These are phyloP conservation scores for Fusarium tricinctum DNA, from an alignment of 2,329 filamentous ascomycete species.

Conservation along the genomic window DNA sequence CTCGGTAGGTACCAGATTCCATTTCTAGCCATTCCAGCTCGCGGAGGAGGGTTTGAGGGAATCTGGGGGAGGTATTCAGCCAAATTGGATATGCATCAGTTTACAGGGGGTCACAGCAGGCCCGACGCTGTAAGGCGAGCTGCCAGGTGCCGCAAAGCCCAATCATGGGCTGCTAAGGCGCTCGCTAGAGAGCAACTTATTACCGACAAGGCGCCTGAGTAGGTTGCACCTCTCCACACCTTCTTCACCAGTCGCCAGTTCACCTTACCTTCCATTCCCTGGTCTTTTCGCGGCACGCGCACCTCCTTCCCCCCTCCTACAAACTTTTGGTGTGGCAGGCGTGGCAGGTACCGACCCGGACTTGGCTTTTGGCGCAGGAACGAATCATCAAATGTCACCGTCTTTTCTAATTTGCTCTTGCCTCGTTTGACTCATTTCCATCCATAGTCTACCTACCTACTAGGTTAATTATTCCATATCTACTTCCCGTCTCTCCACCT, in stretches of 20 bases:
- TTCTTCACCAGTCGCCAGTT: neutral
- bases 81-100: slow-evolving; percentile 26
- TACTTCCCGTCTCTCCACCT: slow-evolving; percentile 30
- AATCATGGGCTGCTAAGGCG: slow-evolving; percentile 1
- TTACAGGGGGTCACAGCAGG: slow-evolving; percentile 20
- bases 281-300: slow-evolving; percentile 38
- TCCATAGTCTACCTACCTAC: neutral
- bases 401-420: slow-evolving; percentile 42
- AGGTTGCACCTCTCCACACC: slow-evolving; percentile 26
- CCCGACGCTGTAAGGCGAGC: slow-evolving; percentile 22
- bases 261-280: slow-evolving; percentile 5
- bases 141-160: slow-evolving; percentile 23
- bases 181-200: slow-evolving; percentile 29
- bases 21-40: slow-evolving; percentile 35
- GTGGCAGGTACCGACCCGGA: slow-evolving; percentile 43
- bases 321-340: slow-evolving; percentile 12
- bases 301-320: slow-evolving; percentile 22
- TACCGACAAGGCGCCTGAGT: slow-evolving; percentile 24
- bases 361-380: slow-evolving; percentile 41
- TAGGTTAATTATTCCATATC: slow-evolving; percentile 12
- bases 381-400: slow-evolving; percentile 46
- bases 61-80: slow-evolving; percentile 27
- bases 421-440: slow-evolving; percentile 42
- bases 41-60: slow-evolving; percentile 11
- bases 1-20: slow-evolving; percentile 13